Base-by-base conservation (phyloP, 768 basidiomycete species). In the Amanita brunnescens region DNA sequence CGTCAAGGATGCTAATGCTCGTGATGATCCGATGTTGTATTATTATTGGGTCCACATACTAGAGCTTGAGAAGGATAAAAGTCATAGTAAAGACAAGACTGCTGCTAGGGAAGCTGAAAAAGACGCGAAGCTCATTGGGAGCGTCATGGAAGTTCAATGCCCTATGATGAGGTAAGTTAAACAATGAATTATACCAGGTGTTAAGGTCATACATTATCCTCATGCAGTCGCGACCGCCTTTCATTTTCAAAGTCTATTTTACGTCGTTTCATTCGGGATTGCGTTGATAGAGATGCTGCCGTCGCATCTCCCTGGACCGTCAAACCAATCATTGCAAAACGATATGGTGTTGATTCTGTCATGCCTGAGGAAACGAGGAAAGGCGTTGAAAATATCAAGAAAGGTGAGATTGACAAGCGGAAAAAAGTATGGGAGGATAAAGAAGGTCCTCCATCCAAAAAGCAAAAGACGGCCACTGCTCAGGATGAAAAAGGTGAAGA, bases 191-290 rank as follows among this genome's bases (percentile, higher is more conserved):
- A 37, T 44, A 26, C n/a, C 8, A 18, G n/a, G 34, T 29, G 46
- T 53, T 49, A 16, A 43, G 3, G 54, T 47, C 46, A 7, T 53
- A 24, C 44, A 30, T 39, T 44, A 40, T 52, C 49, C 16, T 49
- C 16, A 33, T 53, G 16, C 58, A 97, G 94, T 61, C 93, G 96
- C 54, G 96, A 99, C 65, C 88, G 94, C 47, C 75, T 95, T 16
- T 83, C 91, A 16, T 98, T 98, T 69, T 95, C 92, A 24, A 97
- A 98, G 67, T 93, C 93, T 14, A 95, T 98, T 59, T 80, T 99
- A 24, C 90, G 93, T 57, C 86, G 93, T 13, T 97, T 95, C 68
- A 89, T 99, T 52, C 85, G 91, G 55, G 96, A 98, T 62, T 95
- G 92, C 59, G 87, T 99, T 2, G 87, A 91, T 60, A 83, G 96